Conservation (phyloP, 495 filamentous ascomycete genomes). For the Durotheca rogersii region DNA sequence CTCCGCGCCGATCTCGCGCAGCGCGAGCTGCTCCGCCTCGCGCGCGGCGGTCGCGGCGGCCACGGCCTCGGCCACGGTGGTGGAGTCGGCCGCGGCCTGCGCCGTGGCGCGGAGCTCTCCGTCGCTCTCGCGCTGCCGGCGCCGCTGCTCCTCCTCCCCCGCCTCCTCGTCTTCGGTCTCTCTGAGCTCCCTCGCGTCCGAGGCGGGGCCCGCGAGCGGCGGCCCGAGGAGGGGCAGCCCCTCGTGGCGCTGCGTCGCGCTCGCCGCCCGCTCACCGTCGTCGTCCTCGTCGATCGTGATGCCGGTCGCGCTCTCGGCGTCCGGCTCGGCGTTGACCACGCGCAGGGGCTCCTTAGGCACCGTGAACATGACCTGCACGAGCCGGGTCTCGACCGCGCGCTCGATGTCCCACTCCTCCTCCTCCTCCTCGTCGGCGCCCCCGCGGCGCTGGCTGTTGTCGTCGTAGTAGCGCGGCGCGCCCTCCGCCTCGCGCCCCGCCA, state of each 20-base stretch:
- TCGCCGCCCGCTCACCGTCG: neutral
- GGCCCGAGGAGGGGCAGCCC: too few species aligned
- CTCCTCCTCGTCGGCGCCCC: slow-evolving; percentile 32
- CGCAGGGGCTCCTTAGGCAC: slow-evolving; percentile 81
- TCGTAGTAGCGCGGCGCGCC: slow-evolving; percentile 9
- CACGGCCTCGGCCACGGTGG: too few species aligned
- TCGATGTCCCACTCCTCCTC: slow-evolving; percentile 92
- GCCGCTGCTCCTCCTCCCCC: slow-evolving; percentile 6
- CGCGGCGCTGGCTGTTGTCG: too few species aligned
- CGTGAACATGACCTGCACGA: slow-evolving; percentile 93
- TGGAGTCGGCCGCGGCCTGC: too few species aligned
- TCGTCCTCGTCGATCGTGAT: slow-evolving; percentile 27
- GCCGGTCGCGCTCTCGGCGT: slow-evolving; percentile 46
- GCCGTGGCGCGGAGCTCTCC: too few species aligned
- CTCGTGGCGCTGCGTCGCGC: too few species aligned
- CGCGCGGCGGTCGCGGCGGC: too few species aligned
- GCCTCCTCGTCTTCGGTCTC: slow-evolving; percentile 22
- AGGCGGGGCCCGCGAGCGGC: slow-evolving; percentile 12
- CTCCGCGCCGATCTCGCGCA: slow-evolving; percentile 26
- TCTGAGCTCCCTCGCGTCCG: too few species aligned
- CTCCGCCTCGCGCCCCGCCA: neutral
- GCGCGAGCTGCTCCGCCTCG: slow-evolving; percentile 12
- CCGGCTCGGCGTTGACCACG: slow-evolving; percentile 74
- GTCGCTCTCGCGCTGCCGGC: neutral
- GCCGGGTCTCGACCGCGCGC: slow-evolving; percentile 69